Conservation (phyloP, 2,329 filamentous ascomycete species). For the Sporothrix curviconia region DNA sequence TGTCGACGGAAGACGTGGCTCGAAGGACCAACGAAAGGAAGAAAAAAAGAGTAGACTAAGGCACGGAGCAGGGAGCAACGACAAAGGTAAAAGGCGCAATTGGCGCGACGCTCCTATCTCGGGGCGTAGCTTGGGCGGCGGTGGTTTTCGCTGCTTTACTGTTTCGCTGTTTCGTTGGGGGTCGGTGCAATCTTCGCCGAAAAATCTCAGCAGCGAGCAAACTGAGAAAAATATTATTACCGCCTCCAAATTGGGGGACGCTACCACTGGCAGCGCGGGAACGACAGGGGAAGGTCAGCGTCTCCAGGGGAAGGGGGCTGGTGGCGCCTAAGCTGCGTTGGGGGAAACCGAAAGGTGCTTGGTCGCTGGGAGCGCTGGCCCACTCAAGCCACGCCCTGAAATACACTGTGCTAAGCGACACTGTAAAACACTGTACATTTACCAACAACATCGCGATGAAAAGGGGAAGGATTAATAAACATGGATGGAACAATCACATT, state of each 20-base stretch:
- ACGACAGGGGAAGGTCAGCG: too few relatives aligned
- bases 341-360: constrained; percentile 7
- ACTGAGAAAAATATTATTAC: neutral
- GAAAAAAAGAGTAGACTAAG: neutral
- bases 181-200: constrained; percentile 17
- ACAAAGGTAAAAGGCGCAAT: constrained; percentile 11
- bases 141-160: neutral
- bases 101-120: constrained; percentile 11
- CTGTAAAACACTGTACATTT: neutral
- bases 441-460: neutral
- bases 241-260: neutral
- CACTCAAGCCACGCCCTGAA: neutral
- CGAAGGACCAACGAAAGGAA: neutral
- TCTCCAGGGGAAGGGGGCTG: neutral
- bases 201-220: too few relatives aligned
- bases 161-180: constrained; percentile 4
- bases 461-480: neutral
- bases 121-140: neutral
- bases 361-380: neutral
- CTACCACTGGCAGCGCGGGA: too few relatives aligned
- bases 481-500: too few relatives aligned
- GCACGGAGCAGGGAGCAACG: neutral
- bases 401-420: neutral
- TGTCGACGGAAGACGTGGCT: too few relatives aligned
- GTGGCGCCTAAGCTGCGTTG: constrained; percentile 12